Percentiles rank a stretch among this genome's conserved stretches.
phyloP scores from a whole-genome alignment of 148 eudicot genomes.

The Spergularia bocconei region DNA sequence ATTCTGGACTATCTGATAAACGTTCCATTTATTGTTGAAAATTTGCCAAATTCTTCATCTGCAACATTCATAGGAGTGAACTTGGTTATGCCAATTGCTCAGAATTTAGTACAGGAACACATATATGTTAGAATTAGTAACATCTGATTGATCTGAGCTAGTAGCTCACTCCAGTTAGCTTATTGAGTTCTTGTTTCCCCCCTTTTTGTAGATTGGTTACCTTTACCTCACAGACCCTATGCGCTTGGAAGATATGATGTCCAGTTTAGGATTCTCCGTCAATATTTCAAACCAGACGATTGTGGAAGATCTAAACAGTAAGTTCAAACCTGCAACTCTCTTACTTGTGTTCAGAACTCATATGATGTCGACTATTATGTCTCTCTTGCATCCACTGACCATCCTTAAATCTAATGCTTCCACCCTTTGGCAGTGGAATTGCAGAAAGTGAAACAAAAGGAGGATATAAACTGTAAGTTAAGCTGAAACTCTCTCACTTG shows the following conservation, averaged over 20 bases:
- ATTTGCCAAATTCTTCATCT: not conserved
- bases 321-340: slow-evolving; percentile 10
- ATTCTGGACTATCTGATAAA: not conserved
- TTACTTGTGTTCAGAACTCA: not conserved
- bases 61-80: not conserved
- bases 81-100: not conserved
- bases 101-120: too few species aligned
- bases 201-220: slow-evolving; percentile 66
- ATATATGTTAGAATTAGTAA: not conserved
- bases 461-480: slow-evolving; percentile 38
- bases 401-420: not conserved
- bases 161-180: not conserved
- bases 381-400: not conserved
- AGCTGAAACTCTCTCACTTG: not conserved
- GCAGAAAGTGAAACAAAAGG: slow-evolving; percentile 29
- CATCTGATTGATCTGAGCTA: not conserved
- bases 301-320: slow-evolving; percentile 36
- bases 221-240: slow-evolving; percentile 69
- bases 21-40: too few species aligned
- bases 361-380: not conserved
- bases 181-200: not conserved
- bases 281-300: slow-evolving; percentile 48
- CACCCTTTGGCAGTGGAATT: slow-evolving; percentile 32
- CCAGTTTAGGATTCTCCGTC: slow-evolving; percentile 67
- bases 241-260: slow-evolving; percentile 85